phyloP scores from a whole-genome alignment of 257 asterid genomes.

The Scutellaria barbata region DNA sequence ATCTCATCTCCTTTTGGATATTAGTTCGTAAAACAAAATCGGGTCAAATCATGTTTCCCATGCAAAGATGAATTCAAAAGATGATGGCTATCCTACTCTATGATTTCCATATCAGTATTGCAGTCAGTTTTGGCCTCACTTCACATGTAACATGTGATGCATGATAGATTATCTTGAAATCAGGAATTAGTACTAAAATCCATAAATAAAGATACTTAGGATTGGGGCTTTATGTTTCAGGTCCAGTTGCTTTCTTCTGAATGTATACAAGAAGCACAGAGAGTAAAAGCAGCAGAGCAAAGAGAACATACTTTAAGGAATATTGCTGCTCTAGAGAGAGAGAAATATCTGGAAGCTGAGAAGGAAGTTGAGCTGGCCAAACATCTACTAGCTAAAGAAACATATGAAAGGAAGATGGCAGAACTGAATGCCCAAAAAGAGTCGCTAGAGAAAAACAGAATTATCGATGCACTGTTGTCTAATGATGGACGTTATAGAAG shows the following conservation, averaged over 20 bases:
- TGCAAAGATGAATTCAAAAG: too few species aligned
- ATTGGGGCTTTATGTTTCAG: conserved; percentile 49
- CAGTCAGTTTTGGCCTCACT: conserved; percentile 10
- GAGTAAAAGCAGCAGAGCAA: conserved; percentile 66
- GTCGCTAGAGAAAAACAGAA: conserved; percentile 63
- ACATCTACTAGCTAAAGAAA: conserved; percentile 61
- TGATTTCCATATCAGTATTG: not conserved
- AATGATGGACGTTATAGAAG: conserved; percentile 76
- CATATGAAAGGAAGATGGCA: conserved; percentile 71
- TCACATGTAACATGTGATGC: conserved; percentile 6
- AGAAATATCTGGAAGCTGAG: conserved; percentile 75
- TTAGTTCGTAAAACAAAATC: not conserved
- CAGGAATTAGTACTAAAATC: not conserved
- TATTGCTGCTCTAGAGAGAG: conserved; percentile 63
- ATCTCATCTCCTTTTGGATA: not conserved
- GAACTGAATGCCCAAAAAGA: conserved; percentile 61
- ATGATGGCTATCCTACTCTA: conserved; percentile 2
- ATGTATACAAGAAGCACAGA: conserved; percentile 69
- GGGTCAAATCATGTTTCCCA: not conserved
- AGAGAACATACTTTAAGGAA: conserved; percentile 71
- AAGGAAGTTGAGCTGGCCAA: conserved; percentile 73
- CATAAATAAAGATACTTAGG: not conserved
- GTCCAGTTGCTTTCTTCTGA: conserved; percentile 69
- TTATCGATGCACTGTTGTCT: conserved; percentile 61
- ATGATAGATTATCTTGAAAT: not conserved